These are phyloP conservation scores for Microstroma glucosiphilum DNA, from an alignment of 1,284 basidiomycete species.

Conservation along the genomic window DNA sequence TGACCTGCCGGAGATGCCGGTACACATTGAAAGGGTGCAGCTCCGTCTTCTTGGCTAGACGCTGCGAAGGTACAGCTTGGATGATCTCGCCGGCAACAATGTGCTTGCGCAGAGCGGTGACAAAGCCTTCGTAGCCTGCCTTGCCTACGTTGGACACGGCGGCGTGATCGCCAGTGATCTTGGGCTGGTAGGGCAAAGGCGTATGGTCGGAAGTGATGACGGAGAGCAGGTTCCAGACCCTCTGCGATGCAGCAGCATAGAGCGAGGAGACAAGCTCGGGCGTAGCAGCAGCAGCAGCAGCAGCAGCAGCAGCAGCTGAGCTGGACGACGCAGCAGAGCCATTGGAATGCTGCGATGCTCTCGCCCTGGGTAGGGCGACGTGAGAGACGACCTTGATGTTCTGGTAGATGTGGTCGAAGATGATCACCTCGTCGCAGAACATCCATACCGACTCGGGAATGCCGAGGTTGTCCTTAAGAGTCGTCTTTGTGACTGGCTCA, in stretches of 20 bases:
- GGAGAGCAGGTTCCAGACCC: constrained; percentile 23
- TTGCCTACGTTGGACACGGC: constrained; percentile 87
- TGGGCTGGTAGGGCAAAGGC: constrained; percentile 57
- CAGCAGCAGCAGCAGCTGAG: constrained; percentile 39
- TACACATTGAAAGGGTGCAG: constrained; percentile 97
- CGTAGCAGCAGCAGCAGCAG: constrained; percentile 47
- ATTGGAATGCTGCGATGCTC: constrained; percentile 51
- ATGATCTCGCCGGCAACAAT: constrained; percentile 97
- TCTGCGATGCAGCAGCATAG: constrained; percentile 25
- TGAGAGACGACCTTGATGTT: constrained; percentile 89
- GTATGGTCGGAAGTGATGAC: constrained; percentile 51
- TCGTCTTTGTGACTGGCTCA: constrained; percentile 66
- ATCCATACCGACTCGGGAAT: constrained; percentile 96
- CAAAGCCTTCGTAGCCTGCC: constrained; percentile 83
- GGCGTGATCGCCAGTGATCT: constrained; percentile 45
- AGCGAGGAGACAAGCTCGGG: constrained; percentile 53
- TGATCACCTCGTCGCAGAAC: constrained; percentile 86
- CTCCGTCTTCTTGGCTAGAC: constrained; percentile 73
- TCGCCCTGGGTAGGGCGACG: constrained; percentile 63
- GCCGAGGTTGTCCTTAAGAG: constrained; percentile 64
- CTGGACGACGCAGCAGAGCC: no score
- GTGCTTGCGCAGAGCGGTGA: constrained; percentile 84
- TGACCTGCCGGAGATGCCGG: constrained; percentile 82
- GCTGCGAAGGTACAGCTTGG: constrained; percentile 94
- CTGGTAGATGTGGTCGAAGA: constrained; percentile 96